Conservation (phyloP, 164 flowering plant species). For the Magnolia kwangsiensis region DNA sequence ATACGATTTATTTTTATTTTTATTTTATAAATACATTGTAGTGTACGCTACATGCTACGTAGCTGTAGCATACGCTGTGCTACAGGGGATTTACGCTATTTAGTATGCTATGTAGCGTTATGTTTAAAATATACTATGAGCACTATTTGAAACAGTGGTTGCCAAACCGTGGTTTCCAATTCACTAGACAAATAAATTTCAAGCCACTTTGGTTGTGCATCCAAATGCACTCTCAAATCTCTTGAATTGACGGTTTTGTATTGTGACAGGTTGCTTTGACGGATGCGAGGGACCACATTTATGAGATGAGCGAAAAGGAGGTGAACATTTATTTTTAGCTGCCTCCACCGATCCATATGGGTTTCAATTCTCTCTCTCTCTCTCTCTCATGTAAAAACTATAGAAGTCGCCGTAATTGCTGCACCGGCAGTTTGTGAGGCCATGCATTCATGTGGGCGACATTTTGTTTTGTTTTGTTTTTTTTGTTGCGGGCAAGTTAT, state of each 20-base stretch:
- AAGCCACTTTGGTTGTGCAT: background rate
- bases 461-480: background rate
- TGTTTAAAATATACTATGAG: no score
- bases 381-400: background rate
- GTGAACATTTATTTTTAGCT: slow-evolving; percentile 49
- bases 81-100: no score
- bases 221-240: background rate
- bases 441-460: slow-evolving; percentile 8
- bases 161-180: no score
- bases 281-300: slow-evolving; percentile 91
- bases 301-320: slow-evolving; percentile 86
- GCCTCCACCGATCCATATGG: background rate
- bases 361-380: background rate
- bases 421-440: slow-evolving; percentile 12
- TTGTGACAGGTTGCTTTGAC: slow-evolving; percentile 70
- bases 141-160: no score
- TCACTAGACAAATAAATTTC: no score
- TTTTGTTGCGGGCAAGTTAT: background rate
- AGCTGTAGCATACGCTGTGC: no score
- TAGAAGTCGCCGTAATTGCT: background rate
- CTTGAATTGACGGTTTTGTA: background rate
- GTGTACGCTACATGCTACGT: no score
- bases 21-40: no score
- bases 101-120: no score
- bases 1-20: no score